Conservation (phyloP, 805 yeast genomes). For the Debaryomyces maramus region DNA sequence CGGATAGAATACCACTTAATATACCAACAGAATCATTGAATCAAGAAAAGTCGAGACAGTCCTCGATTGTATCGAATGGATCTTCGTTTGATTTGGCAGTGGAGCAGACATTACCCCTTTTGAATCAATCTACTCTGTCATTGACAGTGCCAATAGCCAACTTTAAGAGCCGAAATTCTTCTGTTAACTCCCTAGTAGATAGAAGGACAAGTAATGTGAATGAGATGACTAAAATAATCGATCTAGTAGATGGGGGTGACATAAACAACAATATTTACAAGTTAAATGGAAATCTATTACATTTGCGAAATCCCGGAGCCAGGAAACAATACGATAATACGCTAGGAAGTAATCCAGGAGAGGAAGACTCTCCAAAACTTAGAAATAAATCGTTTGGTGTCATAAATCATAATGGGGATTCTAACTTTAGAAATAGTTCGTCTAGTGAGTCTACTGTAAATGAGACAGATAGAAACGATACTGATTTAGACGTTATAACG, state of each 20-base stretch:
- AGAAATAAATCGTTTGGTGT: conserved; percentile 20
- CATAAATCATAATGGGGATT: conserved; percentile 1
- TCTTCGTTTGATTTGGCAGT: conserved; percentile 19
- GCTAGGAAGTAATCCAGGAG: background rate
- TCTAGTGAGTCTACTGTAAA: background rate
- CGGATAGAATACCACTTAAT: background rate
- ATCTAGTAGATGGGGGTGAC: conserved; percentile 27
- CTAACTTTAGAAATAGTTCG: background rate
- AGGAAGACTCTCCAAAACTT: conserved; percentile 1
- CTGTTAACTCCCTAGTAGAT: conserved; percentile 26
- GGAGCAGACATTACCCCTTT: conserved; percentile 34
- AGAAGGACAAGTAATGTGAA: conserved; percentile 18
- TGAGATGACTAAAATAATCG: conserved; percentile 21
- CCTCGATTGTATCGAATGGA: conserved; percentile 20
- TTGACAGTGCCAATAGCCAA: conserved; percentile 6
- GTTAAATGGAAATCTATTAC: conserved; percentile 17
- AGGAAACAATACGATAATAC: conserved; percentile 27
- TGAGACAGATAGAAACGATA: background rate
- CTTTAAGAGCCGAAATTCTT: conserved; percentile 19
- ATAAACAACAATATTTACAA: conserved; percentile 19
- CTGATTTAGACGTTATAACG: background rate
- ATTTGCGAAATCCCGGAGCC: conserved; percentile 27
- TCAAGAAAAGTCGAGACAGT: conserved; percentile 17
- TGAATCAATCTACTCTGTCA: conserved; percentile 26
- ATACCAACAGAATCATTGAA: background rate